Evolutionary conservation across 768 basidiomycete genomes (phyloP).

Genomic region (Collybia nuda): DNA sequence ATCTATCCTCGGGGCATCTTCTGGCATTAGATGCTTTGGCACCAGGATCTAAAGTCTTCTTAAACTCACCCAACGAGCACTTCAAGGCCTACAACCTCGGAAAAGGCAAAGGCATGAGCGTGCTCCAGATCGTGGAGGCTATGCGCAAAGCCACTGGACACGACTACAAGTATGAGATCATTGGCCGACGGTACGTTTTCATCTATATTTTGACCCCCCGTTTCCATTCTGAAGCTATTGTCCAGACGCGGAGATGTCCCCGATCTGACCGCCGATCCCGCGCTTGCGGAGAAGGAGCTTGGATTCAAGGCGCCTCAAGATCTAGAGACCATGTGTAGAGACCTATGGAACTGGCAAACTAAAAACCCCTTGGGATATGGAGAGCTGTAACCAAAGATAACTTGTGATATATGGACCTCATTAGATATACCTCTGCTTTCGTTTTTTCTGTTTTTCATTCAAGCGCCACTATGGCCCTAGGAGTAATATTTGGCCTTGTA

Average conservation of each 20-base stretch:
- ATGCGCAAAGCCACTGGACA: constrained; percentile 92
- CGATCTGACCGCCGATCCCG: constrained; percentile 91
- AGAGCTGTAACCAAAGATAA: not conserved
- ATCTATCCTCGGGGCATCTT: constrained; percentile 92
- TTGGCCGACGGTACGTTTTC: constrained; percentile 77
- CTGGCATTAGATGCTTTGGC: constrained; percentile 85
- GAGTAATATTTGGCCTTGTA: too few species aligned
- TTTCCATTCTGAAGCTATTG: not conserved
- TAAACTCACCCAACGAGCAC: constrained; percentile 50
- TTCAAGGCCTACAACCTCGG: constrained; percentile 98
- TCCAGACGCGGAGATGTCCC: constrained; percentile 92
- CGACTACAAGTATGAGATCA: constrained; percentile 85
- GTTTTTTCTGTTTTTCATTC: too few species aligned
- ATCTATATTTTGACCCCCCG: not conserved
- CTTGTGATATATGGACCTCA: too few species aligned
- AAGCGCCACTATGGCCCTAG: too few species aligned
- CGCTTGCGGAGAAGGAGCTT: constrained; percentile 88
- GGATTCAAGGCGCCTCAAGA: constrained; percentile 83
- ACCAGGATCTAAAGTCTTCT: constrained; percentile 60
- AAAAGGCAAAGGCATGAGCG: constrained; percentile 88
- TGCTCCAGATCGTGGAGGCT: constrained; percentile 90
- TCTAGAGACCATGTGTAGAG: constrained; percentile 91
- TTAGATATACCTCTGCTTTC: too few species aligned
- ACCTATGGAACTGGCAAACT: constrained; percentile 99
- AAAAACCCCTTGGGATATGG: constrained; percentile 82